Conservation (phyloP, 2,329 filamentous ascomycete species). For the Claviceps africana region DNA sequence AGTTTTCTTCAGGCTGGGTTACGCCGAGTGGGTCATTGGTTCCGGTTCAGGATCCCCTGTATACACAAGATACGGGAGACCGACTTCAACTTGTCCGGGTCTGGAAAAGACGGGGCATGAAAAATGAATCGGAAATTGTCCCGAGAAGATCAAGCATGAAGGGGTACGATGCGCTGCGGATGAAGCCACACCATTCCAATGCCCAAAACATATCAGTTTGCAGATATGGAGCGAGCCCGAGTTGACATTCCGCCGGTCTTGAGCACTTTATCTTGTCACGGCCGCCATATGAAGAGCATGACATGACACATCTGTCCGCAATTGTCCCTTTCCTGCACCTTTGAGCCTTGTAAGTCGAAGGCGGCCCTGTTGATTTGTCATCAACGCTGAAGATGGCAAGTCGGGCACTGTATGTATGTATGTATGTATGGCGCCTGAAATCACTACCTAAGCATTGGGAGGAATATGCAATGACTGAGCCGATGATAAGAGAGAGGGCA, state of each 20-base stretch:
- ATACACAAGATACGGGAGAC: neutral
- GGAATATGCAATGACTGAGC: neutral
- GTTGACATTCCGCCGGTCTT: neutral
- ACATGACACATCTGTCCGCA: neutral
- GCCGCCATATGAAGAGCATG: neutral
- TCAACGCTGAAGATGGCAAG: neutral
- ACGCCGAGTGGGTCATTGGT: neutral
- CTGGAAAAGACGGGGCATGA: neutral
- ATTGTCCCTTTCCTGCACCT: neutral
- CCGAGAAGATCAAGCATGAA: neutral
- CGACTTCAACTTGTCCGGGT: neutral
- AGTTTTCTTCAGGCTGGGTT: neutral
- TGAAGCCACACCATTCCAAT: neutral
- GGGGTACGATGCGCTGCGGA: neutral
- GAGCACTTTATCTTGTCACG: neutral
- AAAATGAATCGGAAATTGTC: neutral
- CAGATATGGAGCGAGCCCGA: neutral
- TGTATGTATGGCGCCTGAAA: neutral
- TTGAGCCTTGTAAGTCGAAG: neutral
- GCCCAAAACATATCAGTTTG: neutral
- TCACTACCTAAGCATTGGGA: neutral
- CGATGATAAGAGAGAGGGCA: no score
- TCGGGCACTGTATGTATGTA: constrained; percentile 3
- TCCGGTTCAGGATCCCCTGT: neutral
- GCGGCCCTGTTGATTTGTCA: constrained; percentile 1